These are phyloP conservation scores for Symbiodinium pilosum DNA, from an alignment of 73 alveolate genomes.

Conservation along the genomic window DNA sequence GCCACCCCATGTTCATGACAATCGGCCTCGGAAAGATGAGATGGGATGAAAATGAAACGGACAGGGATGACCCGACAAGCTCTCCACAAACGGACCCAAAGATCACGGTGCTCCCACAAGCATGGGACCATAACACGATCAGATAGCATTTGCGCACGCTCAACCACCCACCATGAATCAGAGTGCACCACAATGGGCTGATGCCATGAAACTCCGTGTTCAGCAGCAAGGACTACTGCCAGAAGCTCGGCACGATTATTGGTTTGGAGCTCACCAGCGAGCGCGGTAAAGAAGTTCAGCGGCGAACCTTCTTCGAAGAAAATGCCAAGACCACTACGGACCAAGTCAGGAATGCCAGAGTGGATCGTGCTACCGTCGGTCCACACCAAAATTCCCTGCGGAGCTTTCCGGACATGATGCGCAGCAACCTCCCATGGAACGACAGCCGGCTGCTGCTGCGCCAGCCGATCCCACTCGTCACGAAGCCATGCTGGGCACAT, in stretches of 20 bases:
- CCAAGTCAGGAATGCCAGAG: neutral
- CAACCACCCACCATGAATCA: neutral
- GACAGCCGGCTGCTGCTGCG: neutral
- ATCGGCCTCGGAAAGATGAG: neutral
- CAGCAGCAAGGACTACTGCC: slow-evolving; percentile 1
- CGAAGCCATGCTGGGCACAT: neutral
- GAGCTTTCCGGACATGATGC: neutral
- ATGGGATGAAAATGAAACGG: neutral
- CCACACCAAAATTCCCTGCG: neutral
- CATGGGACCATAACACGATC: neutral
- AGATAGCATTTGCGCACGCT: neutral
- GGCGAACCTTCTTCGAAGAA: neutral
- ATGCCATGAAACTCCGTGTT: neutral
- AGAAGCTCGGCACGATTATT: slow-evolving; percentile 7
- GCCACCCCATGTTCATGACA: neutral
- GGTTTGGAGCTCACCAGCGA: slow-evolving; percentile 8
- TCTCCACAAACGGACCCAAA: neutral
- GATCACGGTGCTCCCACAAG: neutral
- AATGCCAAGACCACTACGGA: slow-evolving; percentile 14
- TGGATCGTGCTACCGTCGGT: slow-evolving; percentile 7
- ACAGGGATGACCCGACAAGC: neutral
- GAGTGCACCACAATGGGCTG: neutral
- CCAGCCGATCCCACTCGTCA: neutral
- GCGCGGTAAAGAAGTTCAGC: neutral
- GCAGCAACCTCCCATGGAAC: neutral